Evolutionary conservation across 371 early-diverging fungal genomes (phyloP).

Genomic region (Mortierella polycephala): DNA sequence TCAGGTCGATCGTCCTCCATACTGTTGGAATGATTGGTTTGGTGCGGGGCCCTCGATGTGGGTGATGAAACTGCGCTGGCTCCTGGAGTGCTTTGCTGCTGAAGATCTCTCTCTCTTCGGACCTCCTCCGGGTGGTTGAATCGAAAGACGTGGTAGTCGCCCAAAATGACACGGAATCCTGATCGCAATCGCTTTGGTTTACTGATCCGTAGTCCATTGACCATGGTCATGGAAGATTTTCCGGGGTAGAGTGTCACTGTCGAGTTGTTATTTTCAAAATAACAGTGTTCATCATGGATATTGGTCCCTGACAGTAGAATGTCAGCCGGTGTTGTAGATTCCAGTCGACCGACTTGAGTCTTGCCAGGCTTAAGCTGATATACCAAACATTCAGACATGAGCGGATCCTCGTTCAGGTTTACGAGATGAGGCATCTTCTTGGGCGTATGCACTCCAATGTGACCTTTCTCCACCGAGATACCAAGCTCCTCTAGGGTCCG

Average conservation of each 20-base stretch:
- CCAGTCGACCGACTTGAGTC: conserved; percentile 77
- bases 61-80: conserved; percentile 19
- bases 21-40: conserved; percentile 29
- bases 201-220: conserved; percentile 79
- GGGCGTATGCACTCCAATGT: conserved; percentile 86
- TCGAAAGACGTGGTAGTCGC: conserved; percentile 83
- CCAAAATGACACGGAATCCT: conserved; percentile 87
- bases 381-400: conserved; percentile 90
- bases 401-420: conserved; percentile 91
- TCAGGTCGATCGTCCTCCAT: conserved; percentile 50
- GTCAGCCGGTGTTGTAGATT: conserved; percentile 63
- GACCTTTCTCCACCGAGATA: conserved; percentile 78
- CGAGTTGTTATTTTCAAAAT: conserved; percentile 75
- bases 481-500: conserved; percentile 84
- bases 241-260: conserved; percentile 73
- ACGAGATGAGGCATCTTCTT: conserved; percentile 88
- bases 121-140: conserved; percentile 91
- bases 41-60: conserved; percentile 9
- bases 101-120: conserved; percentile 71
- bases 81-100: conserved; percentile 24
- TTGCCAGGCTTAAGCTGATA: conserved; percentile 85
- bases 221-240: conserved; percentile 71
- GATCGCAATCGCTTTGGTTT: conserved; percentile 71
- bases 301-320: conserved; percentile 79
- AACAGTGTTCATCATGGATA: conserved; percentile 80